Percentiles rank a stretch among this genome's conserved stretches.
phyloP scores from a whole-genome alignment of 129 eudicot species.

The Kitagawia praeruptora region DNA sequence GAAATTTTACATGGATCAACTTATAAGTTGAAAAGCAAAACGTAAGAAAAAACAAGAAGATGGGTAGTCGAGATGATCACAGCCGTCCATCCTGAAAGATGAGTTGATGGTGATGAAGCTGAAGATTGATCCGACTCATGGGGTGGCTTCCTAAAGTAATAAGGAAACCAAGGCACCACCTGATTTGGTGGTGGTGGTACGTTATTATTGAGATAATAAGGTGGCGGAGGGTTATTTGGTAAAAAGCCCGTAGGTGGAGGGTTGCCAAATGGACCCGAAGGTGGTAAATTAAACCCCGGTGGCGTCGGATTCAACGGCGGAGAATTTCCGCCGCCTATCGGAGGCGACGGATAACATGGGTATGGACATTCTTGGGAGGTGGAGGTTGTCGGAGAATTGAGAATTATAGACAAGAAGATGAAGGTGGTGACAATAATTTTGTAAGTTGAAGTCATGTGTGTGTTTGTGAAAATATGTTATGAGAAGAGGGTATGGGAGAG shows the following conservation, averaged over 20 bases:
- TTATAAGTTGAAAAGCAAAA: not conserved
- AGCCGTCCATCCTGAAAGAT: constrained; percentile 1
- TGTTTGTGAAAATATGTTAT: not conserved
- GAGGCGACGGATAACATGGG: constrained; percentile 32
- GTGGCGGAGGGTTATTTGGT: constrained; percentile 5
- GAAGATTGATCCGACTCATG: not conserved
- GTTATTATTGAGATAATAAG: not conserved
- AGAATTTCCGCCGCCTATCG: not conserved
- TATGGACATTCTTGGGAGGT: constrained; percentile 36
- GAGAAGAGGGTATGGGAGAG: not conserved
- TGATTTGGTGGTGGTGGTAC: not conserved
- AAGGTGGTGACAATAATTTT: not conserved
- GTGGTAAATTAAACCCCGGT: not conserved
- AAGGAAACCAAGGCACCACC: constrained; percentile 1
- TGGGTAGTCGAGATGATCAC: not conserved
- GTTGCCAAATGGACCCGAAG: not conserved
- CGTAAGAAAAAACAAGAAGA: not conserved
- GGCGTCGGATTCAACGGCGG: not conserved
- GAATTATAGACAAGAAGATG: constrained; percentile 3
- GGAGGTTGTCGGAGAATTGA: constrained; percentile 14
- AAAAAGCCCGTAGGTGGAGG: not conserved
- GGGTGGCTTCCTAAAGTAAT: not conserved
- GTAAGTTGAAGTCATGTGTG: not conserved
- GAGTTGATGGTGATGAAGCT: not conserved
- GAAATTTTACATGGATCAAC: not conserved